Percentiles rank a stretch among this genome's conserved stretches.
Conservation (phyloP, 1,284 basidiomycete genomes). For the Rhodotorula sp. region DNA sequence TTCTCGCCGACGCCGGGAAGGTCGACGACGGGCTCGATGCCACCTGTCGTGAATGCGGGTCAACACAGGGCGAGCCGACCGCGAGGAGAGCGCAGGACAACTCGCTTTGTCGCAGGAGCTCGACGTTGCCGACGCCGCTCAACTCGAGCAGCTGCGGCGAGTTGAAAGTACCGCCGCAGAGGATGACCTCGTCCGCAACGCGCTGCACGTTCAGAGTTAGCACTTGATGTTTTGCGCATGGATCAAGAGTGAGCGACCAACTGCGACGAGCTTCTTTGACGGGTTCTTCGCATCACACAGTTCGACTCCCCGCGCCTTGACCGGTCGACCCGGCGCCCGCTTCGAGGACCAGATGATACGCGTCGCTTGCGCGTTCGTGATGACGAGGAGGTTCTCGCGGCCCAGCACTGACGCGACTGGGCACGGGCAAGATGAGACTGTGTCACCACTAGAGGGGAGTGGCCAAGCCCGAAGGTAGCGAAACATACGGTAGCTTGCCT, state of each 20-base stretch:
- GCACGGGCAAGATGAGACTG: no score
- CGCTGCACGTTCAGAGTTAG: conserved; percentile 45
- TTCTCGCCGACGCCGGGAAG: conserved; percentile 67
- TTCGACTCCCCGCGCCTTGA: conserved; percentile 54
- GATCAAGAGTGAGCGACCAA: background rate
- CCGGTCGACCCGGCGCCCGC: conserved; percentile 53
- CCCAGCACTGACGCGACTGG: conserved; percentile 55
- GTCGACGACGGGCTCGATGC: conserved; percentile 54
- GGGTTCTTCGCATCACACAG: background rate
- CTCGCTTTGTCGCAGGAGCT: background rate
- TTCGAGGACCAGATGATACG: conserved; percentile 53
- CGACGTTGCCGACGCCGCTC: conserved; percentile 66
- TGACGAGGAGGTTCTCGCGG: conserved; percentile 64
- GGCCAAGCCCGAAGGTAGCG: conserved; percentile 48
- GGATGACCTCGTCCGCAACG: conserved; percentile 62
- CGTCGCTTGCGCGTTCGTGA: conserved; percentile 62
- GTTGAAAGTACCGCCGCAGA: conserved; percentile 58
- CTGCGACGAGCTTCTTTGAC: background rate
- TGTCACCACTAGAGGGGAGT: background rate
- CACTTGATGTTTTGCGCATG: no score
- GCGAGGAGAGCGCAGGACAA: conserved; percentile 55
- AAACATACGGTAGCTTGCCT: conserved; percentile 42
- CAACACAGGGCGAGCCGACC: conserved; percentile 35
- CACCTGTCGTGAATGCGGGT: conserved; percentile 50
- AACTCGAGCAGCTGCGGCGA: conserved; percentile 61